phyloP scores from a whole-genome alignment of 768 basidiomycete species.

The Tricholoma sp. region DNA sequence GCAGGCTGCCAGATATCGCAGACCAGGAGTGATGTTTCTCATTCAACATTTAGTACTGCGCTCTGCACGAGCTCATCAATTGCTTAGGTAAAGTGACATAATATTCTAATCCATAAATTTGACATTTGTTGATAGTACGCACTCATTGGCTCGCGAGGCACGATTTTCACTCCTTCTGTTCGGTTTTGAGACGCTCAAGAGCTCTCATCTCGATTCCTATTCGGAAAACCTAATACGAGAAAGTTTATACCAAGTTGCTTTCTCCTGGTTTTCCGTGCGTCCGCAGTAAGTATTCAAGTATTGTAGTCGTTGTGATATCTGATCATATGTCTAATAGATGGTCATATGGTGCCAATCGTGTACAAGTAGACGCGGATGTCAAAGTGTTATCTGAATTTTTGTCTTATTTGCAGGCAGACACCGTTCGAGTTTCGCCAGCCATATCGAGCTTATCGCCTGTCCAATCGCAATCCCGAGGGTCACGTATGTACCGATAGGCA shows the following conservation, averaged over 20 bases:
- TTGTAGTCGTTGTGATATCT: not conserved
- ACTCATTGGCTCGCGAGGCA: constrained; percentile 85
- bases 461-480: constrained; percentile 37
- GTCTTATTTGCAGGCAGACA: constrained; percentile 69
- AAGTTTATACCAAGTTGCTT: constrained; percentile 71
- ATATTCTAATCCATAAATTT: not conserved
- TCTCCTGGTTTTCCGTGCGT: constrained; percentile 90
- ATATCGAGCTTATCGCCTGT: constrained; percentile 59
- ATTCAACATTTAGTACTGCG: constrained; percentile 81
- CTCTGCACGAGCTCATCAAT: constrained; percentile 63
- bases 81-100: constrained; percentile 58
- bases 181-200: constrained; percentile 87
- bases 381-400: constrained; percentile 84
- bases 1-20: constrained; percentile 88
- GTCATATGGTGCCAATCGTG: constrained; percentile 92
- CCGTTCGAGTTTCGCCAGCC: constrained; percentile 49
- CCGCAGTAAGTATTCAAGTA: constrained; percentile 62
- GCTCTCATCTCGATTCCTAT: constrained; percentile 77
- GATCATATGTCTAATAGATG: constrained; percentile 50
- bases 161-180: constrained; percentile 90
- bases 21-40: constrained; percentile 78
- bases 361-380: constrained; percentile 86
- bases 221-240: constrained; percentile 76
- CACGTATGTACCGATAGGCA: constrained; percentile 30
- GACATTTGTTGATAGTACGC: constrained; percentile 53